Percentiles rank a stretch among this genome's conserved stretches.
phyloP scores from a whole-genome alignment of 129 eudicot genomes.

The Lonicera japonica region DNA sequence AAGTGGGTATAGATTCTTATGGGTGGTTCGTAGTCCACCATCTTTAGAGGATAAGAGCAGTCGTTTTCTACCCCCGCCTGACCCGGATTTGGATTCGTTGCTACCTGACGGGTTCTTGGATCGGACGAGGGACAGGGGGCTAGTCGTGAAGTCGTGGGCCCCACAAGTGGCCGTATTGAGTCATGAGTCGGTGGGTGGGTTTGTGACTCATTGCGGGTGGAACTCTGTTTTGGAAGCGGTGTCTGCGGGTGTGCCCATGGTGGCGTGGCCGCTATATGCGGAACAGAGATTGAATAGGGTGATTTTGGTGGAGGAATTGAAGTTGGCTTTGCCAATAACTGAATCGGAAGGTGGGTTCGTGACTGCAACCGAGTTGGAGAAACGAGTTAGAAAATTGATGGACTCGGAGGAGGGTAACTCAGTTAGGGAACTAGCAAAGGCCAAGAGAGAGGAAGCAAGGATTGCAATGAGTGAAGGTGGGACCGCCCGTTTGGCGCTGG shows the following conservation, averaged over 20 bases:
- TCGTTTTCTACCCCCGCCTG: background rate
- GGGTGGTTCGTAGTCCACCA: slow-evolving; percentile 36
- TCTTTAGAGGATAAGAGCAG: background rate
- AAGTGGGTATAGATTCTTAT: slow-evolving; percentile 37
- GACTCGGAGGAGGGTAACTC: slow-evolving; percentile 22
- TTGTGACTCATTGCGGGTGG: slow-evolving; percentile 35
- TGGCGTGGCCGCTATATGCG: slow-evolving; percentile 50
- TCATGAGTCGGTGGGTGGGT: slow-evolving; percentile 37
- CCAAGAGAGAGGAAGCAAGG: slow-evolving; percentile 17
- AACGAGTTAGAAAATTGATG: slow-evolving; percentile 27
- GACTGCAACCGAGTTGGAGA: slow-evolving; percentile 17
- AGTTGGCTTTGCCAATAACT: slow-evolving; percentile 22
- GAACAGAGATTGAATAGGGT: slow-evolving; percentile 36
- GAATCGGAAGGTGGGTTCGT: slow-evolving; percentile 15
- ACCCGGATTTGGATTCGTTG: background rate
- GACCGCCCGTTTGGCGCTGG: slow-evolving; percentile 11
- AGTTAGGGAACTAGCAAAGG: slow-evolving; percentile 17
- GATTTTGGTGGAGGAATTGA: slow-evolving; percentile 29
- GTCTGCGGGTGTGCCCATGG: slow-evolving; percentile 34
- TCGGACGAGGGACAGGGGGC: slow-evolving; percentile 22
- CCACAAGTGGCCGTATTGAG: slow-evolving; percentile 28
- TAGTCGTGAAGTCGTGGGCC: slow-evolving; percentile 40
- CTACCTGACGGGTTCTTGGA: slow-evolving; percentile 15
- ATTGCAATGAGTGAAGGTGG: slow-evolving; percentile 14
- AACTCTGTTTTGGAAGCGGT: slow-evolving; percentile 30